Evolutionary conservation across 164 flowering plant genomes (phyloP), one percentile per base, ranked within the genome.

Genomic region (Akebia trifoliata): DNA sequence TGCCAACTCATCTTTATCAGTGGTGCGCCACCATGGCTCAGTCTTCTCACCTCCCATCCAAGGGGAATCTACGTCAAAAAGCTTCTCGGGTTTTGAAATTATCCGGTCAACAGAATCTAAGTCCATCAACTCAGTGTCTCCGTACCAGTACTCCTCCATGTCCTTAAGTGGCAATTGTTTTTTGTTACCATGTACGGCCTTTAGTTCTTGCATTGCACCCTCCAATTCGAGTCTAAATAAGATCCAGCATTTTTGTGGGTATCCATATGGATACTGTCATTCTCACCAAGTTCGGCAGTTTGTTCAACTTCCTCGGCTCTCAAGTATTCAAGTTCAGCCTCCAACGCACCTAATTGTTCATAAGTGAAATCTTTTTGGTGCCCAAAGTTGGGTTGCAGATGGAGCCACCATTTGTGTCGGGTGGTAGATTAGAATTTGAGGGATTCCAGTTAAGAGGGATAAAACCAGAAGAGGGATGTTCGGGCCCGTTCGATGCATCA

Each of bases 381-480:
- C 52, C 61, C 71, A 54, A 50, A 59, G 48, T 62, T 71, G 15
- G 78, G 78, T 50, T 78, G 75, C 51, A 67, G 55, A 44, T 72
- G 72, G 7, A 74, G 69, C 82, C 82, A 78, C 81, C 80, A 80
- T 51, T 76, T 28, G 71, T 68, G 52, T 78, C 78, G 15, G 72
- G 56, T 4, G 71, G 69, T 9, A 66, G 40, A 57, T 63, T 60
- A 14, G 72, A 48, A 50, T 65, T 69, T 14, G 69, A 32, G 25
- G 65, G 56, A 26, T 65, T 71, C 69, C 70, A 63, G 60, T 65
- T 60, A 42, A 57, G 67, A 31, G 72, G 75, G 56, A 66, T 51
- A 57, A 52, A 63, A 59, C 61, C 67, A 8, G 66, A 44, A 6
- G 46, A 4, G 20, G 65, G 20, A 56, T 65, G 67, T 30, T 63